phyloP scores from a whole-genome alignment of 2,329 filamentous ascomycete genomes.

The Ophiosphaerella korrae region DNA sequence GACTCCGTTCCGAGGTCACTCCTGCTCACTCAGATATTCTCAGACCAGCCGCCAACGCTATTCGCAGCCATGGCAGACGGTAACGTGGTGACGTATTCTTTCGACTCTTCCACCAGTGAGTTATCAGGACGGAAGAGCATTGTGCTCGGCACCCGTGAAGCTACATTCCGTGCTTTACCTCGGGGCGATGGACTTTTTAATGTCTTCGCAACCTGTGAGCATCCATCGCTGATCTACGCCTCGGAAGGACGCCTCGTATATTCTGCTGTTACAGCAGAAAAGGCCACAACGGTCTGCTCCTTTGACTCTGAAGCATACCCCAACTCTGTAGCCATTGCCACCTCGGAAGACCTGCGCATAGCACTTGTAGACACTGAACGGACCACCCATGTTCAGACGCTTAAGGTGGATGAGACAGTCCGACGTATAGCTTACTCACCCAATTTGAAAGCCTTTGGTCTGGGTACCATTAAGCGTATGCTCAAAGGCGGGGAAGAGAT shows the following conservation, averaged over 20 bases:
- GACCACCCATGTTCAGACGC: conserved; percentile 83
- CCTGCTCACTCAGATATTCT: conserved; percentile 76
- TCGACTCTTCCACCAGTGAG: conserved; percentile 65
- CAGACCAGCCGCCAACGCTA: conserved; percentile 71
- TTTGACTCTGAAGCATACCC: conserved; percentile 85
- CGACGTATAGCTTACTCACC: conserved; percentile 85
- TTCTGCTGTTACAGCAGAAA: conserved; percentile 89
- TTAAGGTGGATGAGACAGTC: conserved; percentile 81
- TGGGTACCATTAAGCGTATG: conserved; percentile 82
- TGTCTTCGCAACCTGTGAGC: conserved; percentile 92
- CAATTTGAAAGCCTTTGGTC: conserved; percentile 77
- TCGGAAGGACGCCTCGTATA: conserved; percentile 87
- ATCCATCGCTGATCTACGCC: conserved; percentile 91
- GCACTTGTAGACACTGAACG: conserved; percentile 81
- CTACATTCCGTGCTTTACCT: conserved; percentile 78
- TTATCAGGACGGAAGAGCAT: conserved; percentile 79
- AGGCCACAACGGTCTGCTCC: conserved; percentile 78
- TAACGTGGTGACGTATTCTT: conserved; percentile 80
- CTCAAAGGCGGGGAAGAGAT: conserved; percentile 73
- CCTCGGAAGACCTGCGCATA: conserved; percentile 75
- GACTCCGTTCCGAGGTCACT: conserved; percentile 84
- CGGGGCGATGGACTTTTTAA: conserved; percentile 69
- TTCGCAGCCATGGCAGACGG: conserved; percentile 93
- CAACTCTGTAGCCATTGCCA: conserved; percentile 79
- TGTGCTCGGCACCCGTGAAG: conserved; percentile 82